Percentiles rank a stretch among this genome's conserved stretches.
Evolutionary conservation across 129 eudicot species (phyloP).

Genomic region (Flaveria bidentis): DNA sequence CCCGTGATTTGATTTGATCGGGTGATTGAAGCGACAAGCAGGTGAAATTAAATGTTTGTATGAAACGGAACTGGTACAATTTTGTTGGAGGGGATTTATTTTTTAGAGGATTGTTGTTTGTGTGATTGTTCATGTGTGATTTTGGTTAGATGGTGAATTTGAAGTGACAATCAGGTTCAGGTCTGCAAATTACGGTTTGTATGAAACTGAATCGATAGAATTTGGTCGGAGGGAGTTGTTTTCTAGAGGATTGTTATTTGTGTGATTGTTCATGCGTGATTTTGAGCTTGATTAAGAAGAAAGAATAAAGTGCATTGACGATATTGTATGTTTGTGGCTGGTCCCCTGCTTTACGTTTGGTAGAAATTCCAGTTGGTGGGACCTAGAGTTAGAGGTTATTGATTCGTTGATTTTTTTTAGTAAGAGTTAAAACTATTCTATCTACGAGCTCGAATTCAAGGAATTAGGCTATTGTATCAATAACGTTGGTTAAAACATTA

Average conservation of each 20-base stretch:
- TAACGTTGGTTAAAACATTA: conserved; percentile 20
- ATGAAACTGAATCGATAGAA: too few relatives aligned
- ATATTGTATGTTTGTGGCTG: conserved; percentile 20
- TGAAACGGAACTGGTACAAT: background rate
- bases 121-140: conserved; percentile 17
- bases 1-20: conserved; percentile 23
- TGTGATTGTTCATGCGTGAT: conserved; percentile 18
- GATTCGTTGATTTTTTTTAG: conserved; percentile 19
- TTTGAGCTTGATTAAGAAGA: conserved; percentile 29
- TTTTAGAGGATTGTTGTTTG: background rate
- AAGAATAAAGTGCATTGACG: conserved; percentile 36
- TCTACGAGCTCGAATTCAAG: conserved; percentile 14
- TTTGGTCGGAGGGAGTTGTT: background rate
- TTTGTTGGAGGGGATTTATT: background rate
- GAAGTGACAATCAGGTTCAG: background rate
- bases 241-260: conserved; percentile 5
- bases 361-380: conserved; percentile 51
- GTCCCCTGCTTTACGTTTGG: conserved; percentile 59
- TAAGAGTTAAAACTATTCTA: conserved; percentile 19
- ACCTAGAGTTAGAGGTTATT: conserved; percentile 43
- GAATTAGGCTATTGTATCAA: conserved; percentile 20
- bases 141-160: conserved; percentile 37
- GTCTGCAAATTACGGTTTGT: too few relatives aligned
- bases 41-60: background rate
- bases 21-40: too few relatives aligned